phyloP scores from a whole-genome alignment of 331 rosid species.

The Cydonia oblonga region DNA sequence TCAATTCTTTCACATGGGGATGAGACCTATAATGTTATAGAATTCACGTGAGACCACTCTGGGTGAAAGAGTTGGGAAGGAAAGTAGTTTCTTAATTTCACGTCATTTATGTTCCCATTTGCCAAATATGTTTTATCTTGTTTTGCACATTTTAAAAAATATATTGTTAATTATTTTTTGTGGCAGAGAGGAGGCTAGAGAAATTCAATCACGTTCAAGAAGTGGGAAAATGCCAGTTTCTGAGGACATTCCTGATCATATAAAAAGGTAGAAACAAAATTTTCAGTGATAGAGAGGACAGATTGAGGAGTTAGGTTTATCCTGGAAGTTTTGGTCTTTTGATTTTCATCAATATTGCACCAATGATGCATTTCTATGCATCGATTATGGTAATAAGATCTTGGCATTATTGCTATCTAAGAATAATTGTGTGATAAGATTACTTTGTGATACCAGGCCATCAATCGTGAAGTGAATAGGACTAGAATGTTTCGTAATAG shows the following conservation, averaged over 20 bases:
- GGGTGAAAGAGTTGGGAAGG: neutral
- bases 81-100: neutral
- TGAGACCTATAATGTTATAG: neutral
- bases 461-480: neutral
- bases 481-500: neutral
- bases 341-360: neutral
- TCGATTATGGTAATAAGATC: neutral
- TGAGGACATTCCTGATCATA: slow-evolving; percentile 26
- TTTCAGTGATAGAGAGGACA: neutral
- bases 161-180: neutral
- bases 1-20: neutral
- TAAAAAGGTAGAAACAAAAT: slow-evolving; percentile 41
- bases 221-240: slow-evolving; percentile 16
- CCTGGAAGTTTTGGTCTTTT: neutral
- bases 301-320: neutral
- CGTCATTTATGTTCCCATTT: neutral
- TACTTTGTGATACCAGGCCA: neutral
- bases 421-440: neutral
- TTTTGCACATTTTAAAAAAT: too few relatives aligned
- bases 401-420: neutral
- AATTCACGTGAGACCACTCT: neutral
- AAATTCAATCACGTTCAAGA: slow-evolving; percentile 29
- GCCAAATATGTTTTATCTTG: neutral
- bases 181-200: slow-evolving; percentile 66
- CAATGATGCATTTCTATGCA: neutral